Percentiles rank a stretch among this genome's conserved stretches.
phyloP scores from a whole-genome alignment of 164 flowering plant species.

The Taxillus chinensis region DNA sequence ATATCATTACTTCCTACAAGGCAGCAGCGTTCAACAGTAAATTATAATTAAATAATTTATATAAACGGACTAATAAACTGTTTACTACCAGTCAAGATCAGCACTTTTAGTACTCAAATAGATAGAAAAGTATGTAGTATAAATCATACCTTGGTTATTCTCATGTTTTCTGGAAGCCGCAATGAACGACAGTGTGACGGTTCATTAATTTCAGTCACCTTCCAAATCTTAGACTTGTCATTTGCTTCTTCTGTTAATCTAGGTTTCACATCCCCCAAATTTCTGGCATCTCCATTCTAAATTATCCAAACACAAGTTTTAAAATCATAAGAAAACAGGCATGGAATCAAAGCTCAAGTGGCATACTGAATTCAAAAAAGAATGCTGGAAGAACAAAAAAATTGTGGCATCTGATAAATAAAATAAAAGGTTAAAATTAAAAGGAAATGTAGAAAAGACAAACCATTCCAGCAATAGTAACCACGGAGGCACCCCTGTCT shows the following conservation, averaged over 20 bases:
- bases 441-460: slow-evolving; percentile 6
- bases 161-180: slow-evolving; percentile 51
- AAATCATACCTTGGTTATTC: slow-evolving; percentile 42
- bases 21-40: too few species aligned
- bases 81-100: too few species aligned
- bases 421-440: too few species aligned
- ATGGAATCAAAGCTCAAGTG: too few species aligned
- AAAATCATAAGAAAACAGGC: too few species aligned
- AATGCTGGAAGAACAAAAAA: too few species aligned
- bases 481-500: slow-evolving; percentile 50
- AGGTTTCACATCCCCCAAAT: slow-evolving; percentile 59
- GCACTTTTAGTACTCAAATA: too few species aligned
- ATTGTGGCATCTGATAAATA: too few species aligned
- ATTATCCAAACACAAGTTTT: neutral
- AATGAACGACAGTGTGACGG: slow-evolving; percentile 53
- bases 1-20: too few species aligned
- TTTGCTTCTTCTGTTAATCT: slow-evolving; percentile 49
- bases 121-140: neutral
- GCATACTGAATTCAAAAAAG: too few species aligned
- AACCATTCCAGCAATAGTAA: slow-evolving; percentile 53
- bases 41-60: too few species aligned
- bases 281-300: slow-evolving; percentile 61
- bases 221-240: slow-evolving; percentile 78
- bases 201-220: slow-evolving; percentile 65
- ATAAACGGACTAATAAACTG: too few species aligned